These are phyloP conservation scores for Scheffersomyces lignicola DNA, from an alignment of 1,139 yeast genomes.

Conservation along the genomic window DNA sequence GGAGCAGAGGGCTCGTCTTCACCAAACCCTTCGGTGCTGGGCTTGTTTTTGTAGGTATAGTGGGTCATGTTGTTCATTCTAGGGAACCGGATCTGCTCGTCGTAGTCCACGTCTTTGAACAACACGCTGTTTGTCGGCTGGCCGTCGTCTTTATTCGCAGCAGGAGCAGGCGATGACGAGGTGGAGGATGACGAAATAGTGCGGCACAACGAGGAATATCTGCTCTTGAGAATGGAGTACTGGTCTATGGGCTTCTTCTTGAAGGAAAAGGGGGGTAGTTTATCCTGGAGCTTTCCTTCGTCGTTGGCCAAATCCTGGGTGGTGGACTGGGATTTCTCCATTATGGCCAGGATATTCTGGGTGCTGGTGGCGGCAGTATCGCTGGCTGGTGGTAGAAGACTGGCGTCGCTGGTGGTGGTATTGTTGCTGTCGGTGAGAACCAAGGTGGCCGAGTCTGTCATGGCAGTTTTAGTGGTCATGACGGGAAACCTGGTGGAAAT, in stretches of 20 bases:
- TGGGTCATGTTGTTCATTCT: conserved; percentile 33
- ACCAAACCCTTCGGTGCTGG: background rate
- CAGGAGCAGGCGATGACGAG: conserved; percentile 7
- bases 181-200: conserved; percentile 30
- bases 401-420: background rate
- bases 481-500: too few relatives aligned
- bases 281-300: conserved; percentile 4
- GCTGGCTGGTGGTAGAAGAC: background rate
- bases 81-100: conserved; percentile 48
- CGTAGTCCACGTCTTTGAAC: conserved; percentile 35
- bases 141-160: conserved; percentile 5
- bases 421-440: background rate
- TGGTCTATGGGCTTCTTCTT: conserved; percentile 36
- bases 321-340: conserved; percentile 1
- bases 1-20: background rate
- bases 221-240: conserved; percentile 9
- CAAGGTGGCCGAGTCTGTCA: background rate
- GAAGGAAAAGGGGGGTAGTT: conserved; percentile 39
- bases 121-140: conserved; percentile 3
- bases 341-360: background rate
- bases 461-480: conserved; percentile 1
- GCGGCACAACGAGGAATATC: conserved; percentile 6
- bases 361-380: conserved; percentile 1
- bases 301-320: conserved; percentile 4
- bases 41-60: conserved; percentile 20